Conservation (phyloP, 163 green algal species). For the Prototheca stagnorum region DNA sequence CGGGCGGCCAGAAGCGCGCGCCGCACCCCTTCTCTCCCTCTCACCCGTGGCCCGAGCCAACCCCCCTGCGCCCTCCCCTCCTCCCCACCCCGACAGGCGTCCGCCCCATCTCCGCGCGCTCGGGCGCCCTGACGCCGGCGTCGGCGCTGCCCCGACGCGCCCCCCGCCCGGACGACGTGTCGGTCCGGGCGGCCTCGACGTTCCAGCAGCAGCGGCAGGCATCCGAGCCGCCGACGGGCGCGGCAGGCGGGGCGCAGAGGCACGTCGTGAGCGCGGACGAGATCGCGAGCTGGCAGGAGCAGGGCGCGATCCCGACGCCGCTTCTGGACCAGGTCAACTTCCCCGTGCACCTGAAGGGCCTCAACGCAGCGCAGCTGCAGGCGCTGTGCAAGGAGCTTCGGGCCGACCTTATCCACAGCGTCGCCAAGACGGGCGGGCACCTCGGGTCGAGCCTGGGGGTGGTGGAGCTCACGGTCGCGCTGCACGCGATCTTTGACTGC, state of each 20-base stretch:
- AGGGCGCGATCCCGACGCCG: constrained; percentile 14
- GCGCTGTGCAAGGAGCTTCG: constrained; percentile 78
- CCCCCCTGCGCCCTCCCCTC: too few relatives aligned
- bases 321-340: constrained; percentile 83
- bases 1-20: too few relatives aligned
- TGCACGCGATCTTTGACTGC: constrained; percentile 97
- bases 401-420: constrained; percentile 78
- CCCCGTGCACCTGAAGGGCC: constrained; percentile 96
- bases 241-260: constrained; percentile 1
- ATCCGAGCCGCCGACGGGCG: too few relatives aligned
- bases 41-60: too few relatives aligned
- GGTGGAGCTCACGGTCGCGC: constrained; percentile 91
- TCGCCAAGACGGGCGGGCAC: constrained; percentile 93
- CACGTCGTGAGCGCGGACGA: constrained; percentile 26
- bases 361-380: constrained; percentile 66
- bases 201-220: too few relatives aligned
- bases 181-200: too few relatives aligned
- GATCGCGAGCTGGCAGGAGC: constrained; percentile 13
- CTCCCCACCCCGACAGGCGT: too few relatives aligned
- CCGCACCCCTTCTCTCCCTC: too few relatives aligned
- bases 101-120: too few relatives aligned
- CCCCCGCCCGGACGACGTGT: not conserved
- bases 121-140: not conserved
- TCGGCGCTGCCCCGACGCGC: not conserved
- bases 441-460: constrained; percentile 90